Percentiles rank a stretch among this genome's conserved stretches.
Evolutionary conservation across 1,284 basidiomycete genomes (phyloP).

Genomic region (Cystobasidium pallidum): DNA sequence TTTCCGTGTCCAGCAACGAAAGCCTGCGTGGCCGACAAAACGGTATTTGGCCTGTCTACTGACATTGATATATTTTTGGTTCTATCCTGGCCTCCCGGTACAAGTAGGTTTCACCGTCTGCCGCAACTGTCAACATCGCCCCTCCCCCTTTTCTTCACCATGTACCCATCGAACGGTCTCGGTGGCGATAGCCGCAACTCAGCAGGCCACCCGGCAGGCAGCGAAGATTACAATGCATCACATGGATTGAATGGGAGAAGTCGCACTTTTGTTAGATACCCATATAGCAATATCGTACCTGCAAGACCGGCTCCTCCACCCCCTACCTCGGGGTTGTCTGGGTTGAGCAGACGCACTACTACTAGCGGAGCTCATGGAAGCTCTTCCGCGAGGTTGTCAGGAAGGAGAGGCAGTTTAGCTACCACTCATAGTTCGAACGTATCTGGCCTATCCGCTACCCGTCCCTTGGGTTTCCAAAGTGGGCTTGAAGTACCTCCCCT

Average conservation of each 20-base stretch:
- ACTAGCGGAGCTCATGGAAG: not conserved
- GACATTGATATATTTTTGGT: too few species aligned
- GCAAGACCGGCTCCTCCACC: conserved; percentile 12
- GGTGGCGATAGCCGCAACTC: not conserved
- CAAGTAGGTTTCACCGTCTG: too few species aligned
- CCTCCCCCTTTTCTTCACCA: not conserved
- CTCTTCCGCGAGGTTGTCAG: not conserved
- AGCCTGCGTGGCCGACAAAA: too few species aligned
- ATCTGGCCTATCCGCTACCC: conserved; percentile 13
- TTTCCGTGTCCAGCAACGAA: too few species aligned
- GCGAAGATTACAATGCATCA: not conserved
- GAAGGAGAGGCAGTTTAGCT: not conserved
- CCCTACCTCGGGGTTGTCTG: not conserved
- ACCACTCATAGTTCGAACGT: too few species aligned
- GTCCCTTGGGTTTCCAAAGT: not conserved
- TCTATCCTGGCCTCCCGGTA: too few species aligned
- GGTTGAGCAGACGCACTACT: not conserved
- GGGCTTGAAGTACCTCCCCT: not conserved
- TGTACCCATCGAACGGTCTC: conserved; percentile 5
- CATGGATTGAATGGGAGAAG: not conserved
- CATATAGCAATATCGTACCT: not conserved
- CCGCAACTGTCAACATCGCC: not conserved
- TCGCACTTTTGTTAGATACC: not conserved
- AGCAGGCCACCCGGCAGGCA: not conserved
- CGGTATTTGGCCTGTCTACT: too few species aligned